Evolutionary conservation across 352 stramenopile species (phyloP).

Genomic region (Phytophthora podocarpi): DNA sequence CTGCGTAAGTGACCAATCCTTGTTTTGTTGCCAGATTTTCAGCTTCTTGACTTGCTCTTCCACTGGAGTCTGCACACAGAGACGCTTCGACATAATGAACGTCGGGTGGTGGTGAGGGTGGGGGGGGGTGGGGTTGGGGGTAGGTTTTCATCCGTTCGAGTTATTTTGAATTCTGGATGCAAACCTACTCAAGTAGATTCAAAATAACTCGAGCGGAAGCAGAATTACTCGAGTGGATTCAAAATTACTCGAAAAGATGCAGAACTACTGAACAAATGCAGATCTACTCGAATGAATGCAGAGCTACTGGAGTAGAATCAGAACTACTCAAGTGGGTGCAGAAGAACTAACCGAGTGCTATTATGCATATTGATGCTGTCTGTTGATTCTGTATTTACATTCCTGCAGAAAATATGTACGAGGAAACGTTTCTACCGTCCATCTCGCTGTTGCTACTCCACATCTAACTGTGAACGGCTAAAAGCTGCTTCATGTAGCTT

Average conservation of each 20-base stretch:
- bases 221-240: background rate
- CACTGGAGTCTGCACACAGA: background rate
- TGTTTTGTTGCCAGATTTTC: background rate
- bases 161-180: background rate
- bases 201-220: background rate
- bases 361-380: too few relatives aligned
- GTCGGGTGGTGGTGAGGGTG: too few relatives aligned
- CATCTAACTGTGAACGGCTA: background rate
- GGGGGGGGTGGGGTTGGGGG: too few relatives aligned
- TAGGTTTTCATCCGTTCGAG: background rate
- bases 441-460: too few relatives aligned
- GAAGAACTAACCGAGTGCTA: too few relatives aligned
- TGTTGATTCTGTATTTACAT: too few relatives aligned
- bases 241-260: background rate
- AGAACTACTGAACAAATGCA: background rate
- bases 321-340: too few relatives aligned
- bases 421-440: too few relatives aligned
- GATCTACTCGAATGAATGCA: too few relatives aligned
- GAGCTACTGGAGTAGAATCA: too few relatives aligned
- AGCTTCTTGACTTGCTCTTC: too few relatives aligned
- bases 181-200: background rate
- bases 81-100: background rate
- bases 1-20: background rate
- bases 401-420: too few relatives aligned
- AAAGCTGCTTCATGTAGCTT: background rate